These are phyloP conservation scores for Vitis cinerea DNA, from an alignment of 164 flowering plant species.

Conservation along the genomic window DNA sequence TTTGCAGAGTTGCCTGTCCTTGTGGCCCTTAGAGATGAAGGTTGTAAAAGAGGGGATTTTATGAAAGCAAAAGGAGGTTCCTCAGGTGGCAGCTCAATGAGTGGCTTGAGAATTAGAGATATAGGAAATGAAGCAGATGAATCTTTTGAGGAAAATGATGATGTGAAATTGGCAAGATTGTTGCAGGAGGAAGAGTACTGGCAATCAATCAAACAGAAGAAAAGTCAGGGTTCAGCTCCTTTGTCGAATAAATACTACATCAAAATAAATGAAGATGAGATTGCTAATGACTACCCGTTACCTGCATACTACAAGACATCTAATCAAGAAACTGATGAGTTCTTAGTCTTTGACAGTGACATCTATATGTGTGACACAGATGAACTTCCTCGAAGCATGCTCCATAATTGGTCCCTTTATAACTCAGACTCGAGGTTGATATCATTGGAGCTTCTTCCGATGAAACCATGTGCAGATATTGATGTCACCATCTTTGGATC, in stretches of 20 bases:
- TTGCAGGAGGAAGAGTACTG: constrained; percentile 80
- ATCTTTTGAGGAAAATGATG: constrained; percentile 59
- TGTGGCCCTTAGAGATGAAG: constrained; percentile 57
- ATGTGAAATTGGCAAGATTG: constrained; percentile 61
- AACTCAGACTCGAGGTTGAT: constrained; percentile 83
- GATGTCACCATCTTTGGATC: constrained; percentile 92
- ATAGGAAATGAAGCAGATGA: constrained; percentile 16
- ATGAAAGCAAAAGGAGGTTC: constrained; percentile 7
- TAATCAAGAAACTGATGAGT: constrained; percentile 74
- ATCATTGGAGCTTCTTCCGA: constrained; percentile 88
- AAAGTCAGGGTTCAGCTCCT: constrained; percentile 26
- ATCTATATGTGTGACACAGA: constrained; percentile 37
- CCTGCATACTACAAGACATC: constrained; percentile 76
- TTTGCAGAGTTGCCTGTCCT: constrained; percentile 67
- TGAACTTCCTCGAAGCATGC: constrained; percentile 72
- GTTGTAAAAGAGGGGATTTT: constrained; percentile 31
- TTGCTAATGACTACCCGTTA: constrained; percentile 89
- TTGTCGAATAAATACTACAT: constrained; percentile 59
- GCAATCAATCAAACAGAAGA: constrained; percentile 65
- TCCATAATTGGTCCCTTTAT: constrained; percentile 92
- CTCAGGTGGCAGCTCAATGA: constrained; percentile 28
- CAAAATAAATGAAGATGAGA: constrained; percentile 92
- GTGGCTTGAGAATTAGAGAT: constrained; percentile 21
- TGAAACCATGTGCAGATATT: constrained; percentile 80
- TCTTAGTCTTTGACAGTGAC: constrained; percentile 62